These are phyloP conservation scores for Paecilomyces niveus DNA, from an alignment of 2,329 filamentous ascomycete species.

Conservation along the genomic window DNA sequence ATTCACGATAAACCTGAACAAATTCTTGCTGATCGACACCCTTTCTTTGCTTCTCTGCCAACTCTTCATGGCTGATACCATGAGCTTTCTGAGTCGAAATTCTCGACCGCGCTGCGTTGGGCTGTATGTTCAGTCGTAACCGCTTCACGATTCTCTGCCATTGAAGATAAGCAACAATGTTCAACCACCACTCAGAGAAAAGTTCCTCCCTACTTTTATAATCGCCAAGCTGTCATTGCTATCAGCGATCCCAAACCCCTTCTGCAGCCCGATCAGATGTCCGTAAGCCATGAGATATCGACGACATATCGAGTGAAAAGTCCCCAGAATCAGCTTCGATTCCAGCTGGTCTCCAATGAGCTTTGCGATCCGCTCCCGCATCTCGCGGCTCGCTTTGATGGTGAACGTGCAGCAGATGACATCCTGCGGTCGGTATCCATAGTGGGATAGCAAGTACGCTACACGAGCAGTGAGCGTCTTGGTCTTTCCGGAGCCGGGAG, in stretches of 20 bases:
- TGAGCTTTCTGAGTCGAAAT: constrained; percentile 62
- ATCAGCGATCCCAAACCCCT: constrained; percentile 87
- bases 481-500: constrained; percentile 75
- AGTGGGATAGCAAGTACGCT: constrained; percentile 72
- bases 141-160: constrained; percentile 66
- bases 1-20: constrained; percentile 61
- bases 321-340: constrained; percentile 74
- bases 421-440: constrained; percentile 70
- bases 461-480: constrained; percentile 91
- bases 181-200: neutral
- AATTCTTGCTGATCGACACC: constrained; percentile 56
- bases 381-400: constrained; percentile 87
- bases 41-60: constrained; percentile 28
- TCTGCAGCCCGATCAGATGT: constrained; percentile 69
- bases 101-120: constrained; percentile 61
- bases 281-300: constrained; percentile 81
- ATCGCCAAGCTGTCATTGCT: constrained; percentile 72
- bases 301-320: constrained; percentile 87
- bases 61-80: constrained; percentile 42
- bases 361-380: constrained; percentile 78
- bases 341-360: constrained; percentile 73
- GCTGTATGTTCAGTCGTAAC: constrained; percentile 60
- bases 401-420: constrained; percentile 96
- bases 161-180: constrained; percentile 5
- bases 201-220: constrained; percentile 46